These are phyloP conservation scores for Mortierella sp. DNA, from an alignment of 371 early-diverging fungal species.

Conservation along the genomic window DNA sequence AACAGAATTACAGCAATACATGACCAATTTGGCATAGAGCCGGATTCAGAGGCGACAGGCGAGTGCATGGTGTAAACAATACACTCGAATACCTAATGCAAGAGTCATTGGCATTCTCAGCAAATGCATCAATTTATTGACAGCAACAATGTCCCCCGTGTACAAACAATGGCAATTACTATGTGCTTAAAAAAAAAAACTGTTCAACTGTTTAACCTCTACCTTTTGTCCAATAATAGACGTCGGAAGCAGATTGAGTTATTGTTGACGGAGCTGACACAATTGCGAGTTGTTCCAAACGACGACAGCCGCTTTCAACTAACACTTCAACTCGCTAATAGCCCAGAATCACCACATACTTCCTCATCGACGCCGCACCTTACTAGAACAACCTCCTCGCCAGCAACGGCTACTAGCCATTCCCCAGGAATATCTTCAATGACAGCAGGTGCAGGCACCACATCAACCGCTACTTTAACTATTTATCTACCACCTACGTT, in stretches of 20 bases:
- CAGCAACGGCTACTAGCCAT: constrained; percentile 8
- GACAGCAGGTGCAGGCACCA: constrained; percentile 1
- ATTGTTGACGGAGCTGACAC: constrained; percentile 34
- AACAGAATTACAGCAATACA: too few relatives aligned
- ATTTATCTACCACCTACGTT: constrained; percentile 61
- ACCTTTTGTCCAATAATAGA: constrained; percentile 10
- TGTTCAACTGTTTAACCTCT: not conserved
- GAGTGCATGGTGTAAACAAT: too few relatives aligned
- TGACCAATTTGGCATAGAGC: too few relatives aligned
- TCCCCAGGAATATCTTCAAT: constrained; percentile 4
- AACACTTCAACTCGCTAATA: constrained; percentile 28
- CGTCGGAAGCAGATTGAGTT: constrained; percentile 49
- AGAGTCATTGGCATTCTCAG: too few relatives aligned
- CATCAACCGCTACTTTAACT: constrained; percentile 28
- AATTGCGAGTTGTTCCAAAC: constrained; percentile 23
- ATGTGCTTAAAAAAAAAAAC: not conserved
- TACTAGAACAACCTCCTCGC: constrained; percentile 24
- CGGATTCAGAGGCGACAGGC: too few relatives aligned
- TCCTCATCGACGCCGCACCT: constrained; percentile 27
- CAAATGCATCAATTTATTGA: too few relatives aligned
- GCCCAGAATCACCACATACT: constrained; percentile 27
- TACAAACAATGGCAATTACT: too few relatives aligned
- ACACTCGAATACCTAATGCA: too few relatives aligned
- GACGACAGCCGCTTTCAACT: constrained; percentile 51
- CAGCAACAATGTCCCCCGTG: too few relatives aligned